phyloP scores from a whole-genome alignment of 1,284 basidiomycete species.

The Mixia osmundae region DNA sequence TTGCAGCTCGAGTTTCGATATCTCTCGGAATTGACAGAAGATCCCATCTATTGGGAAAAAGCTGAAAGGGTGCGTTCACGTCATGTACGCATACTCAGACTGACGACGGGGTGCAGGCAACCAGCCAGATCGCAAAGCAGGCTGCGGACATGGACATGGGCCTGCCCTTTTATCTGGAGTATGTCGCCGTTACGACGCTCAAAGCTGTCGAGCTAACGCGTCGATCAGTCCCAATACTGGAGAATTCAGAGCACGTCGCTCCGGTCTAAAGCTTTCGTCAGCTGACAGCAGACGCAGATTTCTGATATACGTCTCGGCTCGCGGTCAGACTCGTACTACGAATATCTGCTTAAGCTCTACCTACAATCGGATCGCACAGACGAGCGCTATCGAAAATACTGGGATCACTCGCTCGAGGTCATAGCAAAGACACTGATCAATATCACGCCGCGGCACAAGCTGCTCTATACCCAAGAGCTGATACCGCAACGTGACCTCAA shows the following conservation, averaged over 20 bases:
- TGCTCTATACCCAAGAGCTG: conserved; percentile 66
- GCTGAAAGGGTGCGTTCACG: conserved; percentile 45
- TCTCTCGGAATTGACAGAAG: conserved; percentile 51
- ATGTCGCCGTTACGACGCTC: too few relatives aligned
- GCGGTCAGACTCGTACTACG: conserved; percentile 76
- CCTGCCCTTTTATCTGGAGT: conserved; percentile 62
- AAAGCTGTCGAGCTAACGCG: too few relatives aligned
- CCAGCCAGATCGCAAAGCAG: conserved; percentile 36
- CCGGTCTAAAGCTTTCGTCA: background rate
- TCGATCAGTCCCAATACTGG: conserved; percentile 38
- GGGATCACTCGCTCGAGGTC: conserved; percentile 55
- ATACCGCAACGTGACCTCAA: conserved; percentile 19
- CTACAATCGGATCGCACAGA: conserved; percentile 46
- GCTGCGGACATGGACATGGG: conserved; percentile 52
- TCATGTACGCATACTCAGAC: background rate
- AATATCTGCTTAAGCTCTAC: conserved; percentile 25
- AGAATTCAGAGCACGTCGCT: conserved; percentile 30
- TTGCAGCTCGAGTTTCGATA: conserved; percentile 78
- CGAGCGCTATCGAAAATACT: conserved; percentile 62
- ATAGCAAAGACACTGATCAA: conserved; percentile 53
- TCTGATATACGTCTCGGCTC: conserved; percentile 72
- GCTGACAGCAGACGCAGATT: conserved; percentile 15
- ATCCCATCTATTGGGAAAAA: conserved; percentile 54
- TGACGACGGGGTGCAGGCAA: conserved; percentile 30
- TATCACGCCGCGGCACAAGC: conserved; percentile 31